Evolutionary conservation across 331 rosid genomes (phyloP).

Genomic region (Rhamnella rubrinervis): DNA sequence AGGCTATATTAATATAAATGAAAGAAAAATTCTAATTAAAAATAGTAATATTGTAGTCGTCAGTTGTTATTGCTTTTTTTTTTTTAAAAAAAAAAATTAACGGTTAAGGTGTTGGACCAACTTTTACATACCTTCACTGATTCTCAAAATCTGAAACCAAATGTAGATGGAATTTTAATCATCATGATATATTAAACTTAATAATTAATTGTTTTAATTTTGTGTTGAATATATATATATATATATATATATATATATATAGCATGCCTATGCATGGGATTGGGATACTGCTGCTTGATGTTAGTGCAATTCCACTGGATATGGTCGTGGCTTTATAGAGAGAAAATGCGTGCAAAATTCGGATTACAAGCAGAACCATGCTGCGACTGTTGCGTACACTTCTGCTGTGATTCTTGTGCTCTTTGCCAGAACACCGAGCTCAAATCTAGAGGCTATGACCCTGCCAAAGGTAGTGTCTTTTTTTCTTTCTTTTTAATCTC

Average conservation of each 20-base stretch:
- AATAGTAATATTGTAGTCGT: too few species aligned
- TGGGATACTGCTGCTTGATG: conserved; percentile 16
- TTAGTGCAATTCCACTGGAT: conserved; percentile 19
- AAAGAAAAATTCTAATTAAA: too few species aligned
- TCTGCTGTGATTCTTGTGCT: conserved; percentile 23
- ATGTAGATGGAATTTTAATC: too few species aligned
- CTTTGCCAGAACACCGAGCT: conserved; percentile 34
- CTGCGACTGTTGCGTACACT: conserved; percentile 35
- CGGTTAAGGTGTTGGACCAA: too few species aligned
- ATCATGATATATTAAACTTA: too few species aligned
- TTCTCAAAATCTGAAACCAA: too few species aligned
- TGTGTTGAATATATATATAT: neutral
- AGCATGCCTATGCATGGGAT: conserved; percentile 22
- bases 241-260: neutral
- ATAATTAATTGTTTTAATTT: too few species aligned
- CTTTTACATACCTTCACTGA: too few species aligned
- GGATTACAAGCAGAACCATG: conserved; percentile 27
- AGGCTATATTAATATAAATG: too few species aligned
- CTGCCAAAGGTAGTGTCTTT: conserved; percentile 4
- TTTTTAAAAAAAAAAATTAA: too few species aligned
- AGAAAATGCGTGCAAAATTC: conserved; percentile 20
- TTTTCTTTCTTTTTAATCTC: neutral
- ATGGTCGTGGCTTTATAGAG: conserved; percentile 22
- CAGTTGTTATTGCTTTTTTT: too few species aligned
- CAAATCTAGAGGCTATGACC: conserved; percentile 22